Evolutionary conservation across 139 green algal genomes (phyloP), one percentile per base, ranked within the genome.

Genomic region (Penium margaritaceum): DNA sequence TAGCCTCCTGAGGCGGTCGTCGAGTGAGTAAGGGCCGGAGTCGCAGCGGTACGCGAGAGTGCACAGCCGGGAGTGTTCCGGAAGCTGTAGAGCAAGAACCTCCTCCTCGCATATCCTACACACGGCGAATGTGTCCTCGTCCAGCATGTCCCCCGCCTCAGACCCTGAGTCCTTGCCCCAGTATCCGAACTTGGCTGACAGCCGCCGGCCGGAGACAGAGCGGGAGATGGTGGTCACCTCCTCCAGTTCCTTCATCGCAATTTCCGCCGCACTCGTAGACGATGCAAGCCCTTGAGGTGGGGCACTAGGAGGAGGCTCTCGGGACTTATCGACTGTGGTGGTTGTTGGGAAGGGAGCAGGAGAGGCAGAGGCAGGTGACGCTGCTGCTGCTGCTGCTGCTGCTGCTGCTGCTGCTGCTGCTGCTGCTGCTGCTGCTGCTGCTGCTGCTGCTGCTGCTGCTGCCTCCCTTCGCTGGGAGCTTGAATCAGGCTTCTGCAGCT

Each of bases 101-200:
- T 69, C 62, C 5, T 64, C 34, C 62, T 78, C 70, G 51, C 70
- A 78, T 27, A 78, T 78, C n/a, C 70, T 35, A 63, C 70, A 78
- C 21, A 78, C 19, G n/a, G 44, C 43, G 21, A 34, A 43, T 27
- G 9, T 6, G 5, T 5, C 34, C 46, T 53, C 68, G n/a, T n/a
- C n/a, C n/a, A n/a, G n/a, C n/a, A n/a, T n/a, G n/a, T n/a, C n/a
- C n/a, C 29, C 36, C 68, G 5, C 75, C 33, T 29, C 43, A 27
- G 41, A 27, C 30, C 15, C n/a, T n/a, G n/a, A n/a, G n/a, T n/a
- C n/a, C 51, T 60, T 60, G 51, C 51, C 51, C 51, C 51, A 60
- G 51, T 60, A 60, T 24, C 51, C 51, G 1, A 33, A 60, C 51
- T 60, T 60, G 19, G 29, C 29, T 24, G 29, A 24, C 15, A 60